Percentiles rank a stretch among this genome's conserved stretches.
These are phyloP conservation scores for Aquilaria malaccensis DNA, from an alignment of 345 rosid genomes.

Conservation along the genomic window DNA sequence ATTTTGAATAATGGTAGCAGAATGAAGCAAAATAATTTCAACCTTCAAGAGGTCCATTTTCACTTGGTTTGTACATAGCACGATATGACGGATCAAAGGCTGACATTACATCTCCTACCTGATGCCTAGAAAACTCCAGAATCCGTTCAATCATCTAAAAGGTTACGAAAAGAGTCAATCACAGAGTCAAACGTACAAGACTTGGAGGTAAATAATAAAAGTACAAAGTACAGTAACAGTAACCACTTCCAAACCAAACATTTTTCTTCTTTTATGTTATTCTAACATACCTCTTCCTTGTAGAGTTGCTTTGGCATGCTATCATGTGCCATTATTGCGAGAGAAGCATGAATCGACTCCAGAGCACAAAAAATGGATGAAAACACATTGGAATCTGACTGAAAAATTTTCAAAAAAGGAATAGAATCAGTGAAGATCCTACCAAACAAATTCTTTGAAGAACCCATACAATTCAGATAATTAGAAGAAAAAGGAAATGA, in stretches of 20 bases:
- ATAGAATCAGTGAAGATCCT: conserved; percentile 1
- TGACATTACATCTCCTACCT: conserved; percentile 76
- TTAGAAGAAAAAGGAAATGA: neutral
- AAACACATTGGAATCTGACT: conserved; percentile 74
- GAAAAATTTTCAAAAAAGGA: conserved; percentile 22
- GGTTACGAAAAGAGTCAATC: conserved; percentile 12
- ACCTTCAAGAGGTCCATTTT: conserved; percentile 76
- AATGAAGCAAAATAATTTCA: conserved; percentile 12
- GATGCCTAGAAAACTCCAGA: conserved; percentile 92
- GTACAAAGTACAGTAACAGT: neutral
- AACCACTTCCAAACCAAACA: too few relatives aligned
- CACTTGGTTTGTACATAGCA: conserved; percentile 71
- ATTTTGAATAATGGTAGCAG: too few relatives aligned
- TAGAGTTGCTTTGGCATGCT: conserved; percentile 96
- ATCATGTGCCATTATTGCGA: conserved; percentile 81
- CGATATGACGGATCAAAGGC: conserved; percentile 93
- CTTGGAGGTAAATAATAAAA: neutral
- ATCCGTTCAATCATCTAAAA: conserved; percentile 89
- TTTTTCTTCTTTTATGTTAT: neutral
- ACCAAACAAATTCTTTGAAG: neutral
- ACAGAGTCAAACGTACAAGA: neutral
- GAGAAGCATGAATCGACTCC: conserved; percentile 93
- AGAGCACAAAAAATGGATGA: conserved; percentile 69
- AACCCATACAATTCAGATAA: neutral
- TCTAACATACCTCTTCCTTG: conserved; percentile 73